Base-by-base conservation (phyloP, 2,329 filamentous ascomycete species). In the Torrubiella hemipterigena region DNA sequence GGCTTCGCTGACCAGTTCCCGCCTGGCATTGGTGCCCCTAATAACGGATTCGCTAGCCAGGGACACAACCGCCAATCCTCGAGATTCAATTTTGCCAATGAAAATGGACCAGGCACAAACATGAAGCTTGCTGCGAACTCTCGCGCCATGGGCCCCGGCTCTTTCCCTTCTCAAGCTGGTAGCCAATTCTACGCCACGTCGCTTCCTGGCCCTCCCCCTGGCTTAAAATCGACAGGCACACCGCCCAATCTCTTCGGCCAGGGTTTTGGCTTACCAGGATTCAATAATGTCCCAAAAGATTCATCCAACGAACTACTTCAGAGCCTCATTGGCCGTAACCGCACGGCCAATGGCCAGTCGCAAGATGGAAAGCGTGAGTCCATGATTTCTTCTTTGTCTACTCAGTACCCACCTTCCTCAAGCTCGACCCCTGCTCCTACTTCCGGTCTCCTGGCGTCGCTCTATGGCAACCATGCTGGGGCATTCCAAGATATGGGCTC, bases 361-460 rank as follows among this genome's bases (percentile, higher is more conserved):
- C 78, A 82, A 61, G 86, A 93, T 65, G 72, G 77, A 77, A 94
- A 94, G 85, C 86, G 86, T 94, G 86, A 94, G 86, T 94, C 81
- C 70, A 80, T 85, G 70, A 81, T 87, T 76, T 83, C 85, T 79
- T 83, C 81, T 67, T 83, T 87, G 65, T 77, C 82, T 63, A 83
- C 82, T 59, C 81, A 87, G 69, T 83, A 84, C 65, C 81, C 79
- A 63, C 69, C 77, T 63, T 82, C 81, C 67, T 67, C 79, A 67
- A 78, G 74, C 67, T 83, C 81, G 58, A 80, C 78, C 65, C 77
- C 79, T 64, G 80, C 79, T 77, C 81, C 81, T 83, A 80, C 82
- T 77, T 78, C 84, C 69, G 79, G 81, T 69, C 80, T 87, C 71
- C 70, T 89, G 67, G 81, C 75, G 73, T 82, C 83, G 73, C 83